Evolutionary conservation across 176 grass and related monocot genomes (phyloP), one percentile per base, ranked within the genome.

Genomic region (Cenchrus americanus): DNA sequence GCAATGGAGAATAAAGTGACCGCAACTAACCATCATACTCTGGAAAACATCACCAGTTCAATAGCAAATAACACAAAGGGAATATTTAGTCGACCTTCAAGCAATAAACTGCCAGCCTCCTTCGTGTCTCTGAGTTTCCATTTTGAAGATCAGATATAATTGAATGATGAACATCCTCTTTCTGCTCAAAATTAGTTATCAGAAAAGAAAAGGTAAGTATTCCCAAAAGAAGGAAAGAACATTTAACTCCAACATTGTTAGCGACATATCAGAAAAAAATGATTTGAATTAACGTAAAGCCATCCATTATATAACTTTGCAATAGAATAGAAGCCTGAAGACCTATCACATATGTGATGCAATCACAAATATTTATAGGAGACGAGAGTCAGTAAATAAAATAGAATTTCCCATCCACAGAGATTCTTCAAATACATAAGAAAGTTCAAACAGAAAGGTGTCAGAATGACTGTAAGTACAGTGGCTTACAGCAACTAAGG

Each of bases 81-180:
- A 57, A 71, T 30, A 32, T 64, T 83, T 60, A 71, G 43, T 55
- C 62, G 46, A 98, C 93, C 96, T 98, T 98, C 72, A 98, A 92
- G 81, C 96, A 98, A 90, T 98, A 98, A 82, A 98, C 96, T 83
- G 96, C 93, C 12, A 98, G 80, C 44, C 96, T 87, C 47, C 96
- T 93, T 90, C 93, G 92, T 70, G 93, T 92, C 78, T 98, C 96
- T n/a, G 93, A 74, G 58, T 95, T 98, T 12, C 91, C 96, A 81
- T 98, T 98, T 95, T 98, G 96, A 90, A 98, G 93, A 83, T 95
- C 93, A 80, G 93, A 98, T 95, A 95, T 98, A 83, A 98, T 98
- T 68, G 96, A 98, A 91, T 98, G 96, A 71, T 98, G 96, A 73
- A 95, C 93, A 80, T 98, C 96, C 78, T 98, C 96, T 95, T 95